Evolutionary conservation across 2,329 filamentous ascomycete genomes (phyloP).

Genomic region (Colletotrichum destructivum): DNA sequence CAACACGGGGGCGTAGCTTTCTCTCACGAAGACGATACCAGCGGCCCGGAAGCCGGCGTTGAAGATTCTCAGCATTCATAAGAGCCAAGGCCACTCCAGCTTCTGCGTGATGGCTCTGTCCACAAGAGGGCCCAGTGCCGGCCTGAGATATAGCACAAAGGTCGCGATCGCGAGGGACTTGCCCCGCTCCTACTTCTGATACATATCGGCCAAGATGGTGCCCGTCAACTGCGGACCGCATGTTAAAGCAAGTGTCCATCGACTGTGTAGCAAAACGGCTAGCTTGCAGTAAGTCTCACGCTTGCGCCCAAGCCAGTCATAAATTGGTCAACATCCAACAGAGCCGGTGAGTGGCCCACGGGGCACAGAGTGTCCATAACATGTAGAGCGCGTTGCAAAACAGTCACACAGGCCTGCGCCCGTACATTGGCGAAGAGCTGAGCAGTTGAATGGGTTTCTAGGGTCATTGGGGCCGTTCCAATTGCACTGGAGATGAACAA

Average conservation of each 20-base stretch:
- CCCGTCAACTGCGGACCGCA: slow-evolving; percentile 48
- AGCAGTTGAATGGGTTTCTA: slow-evolving; percentile 67
- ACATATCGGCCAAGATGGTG: slow-evolving; percentile 56
- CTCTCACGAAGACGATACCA: slow-evolving; percentile 58
- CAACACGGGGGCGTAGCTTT: slow-evolving; percentile 65
- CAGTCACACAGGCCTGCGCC: slow-evolving; percentile 56
- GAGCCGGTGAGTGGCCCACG: slow-evolving; percentile 60
- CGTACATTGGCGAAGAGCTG: slow-evolving; percentile 62
- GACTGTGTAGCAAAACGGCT: too few species aligned
- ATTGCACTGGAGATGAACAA: background rate
- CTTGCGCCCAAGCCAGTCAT: slow-evolving; percentile 64
- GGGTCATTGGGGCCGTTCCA: slow-evolving; percentile 65
- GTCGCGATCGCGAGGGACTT: slow-evolving; percentile 56
- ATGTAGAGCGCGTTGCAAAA: slow-evolving; percentile 51
- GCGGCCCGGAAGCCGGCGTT: slow-evolving; percentile 52
- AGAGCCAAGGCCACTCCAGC: slow-evolving; percentile 60
- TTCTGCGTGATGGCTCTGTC: slow-evolving; percentile 56
- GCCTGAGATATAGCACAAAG: slow-evolving; percentile 60
- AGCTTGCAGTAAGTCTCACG: slow-evolving; percentile 49
- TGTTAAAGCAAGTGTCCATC: background rate
- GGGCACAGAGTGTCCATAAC: slow-evolving; percentile 62
- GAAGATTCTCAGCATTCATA: slow-evolving; percentile 54
- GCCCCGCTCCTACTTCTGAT: slow-evolving; percentile 52
- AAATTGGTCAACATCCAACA: slow-evolving; percentile 72
- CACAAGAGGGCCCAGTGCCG: slow-evolving; percentile 58